phyloP scores from a whole-genome alignment of 176 grass and related monocot genomes.

The Elymus sibiricus region DNA sequence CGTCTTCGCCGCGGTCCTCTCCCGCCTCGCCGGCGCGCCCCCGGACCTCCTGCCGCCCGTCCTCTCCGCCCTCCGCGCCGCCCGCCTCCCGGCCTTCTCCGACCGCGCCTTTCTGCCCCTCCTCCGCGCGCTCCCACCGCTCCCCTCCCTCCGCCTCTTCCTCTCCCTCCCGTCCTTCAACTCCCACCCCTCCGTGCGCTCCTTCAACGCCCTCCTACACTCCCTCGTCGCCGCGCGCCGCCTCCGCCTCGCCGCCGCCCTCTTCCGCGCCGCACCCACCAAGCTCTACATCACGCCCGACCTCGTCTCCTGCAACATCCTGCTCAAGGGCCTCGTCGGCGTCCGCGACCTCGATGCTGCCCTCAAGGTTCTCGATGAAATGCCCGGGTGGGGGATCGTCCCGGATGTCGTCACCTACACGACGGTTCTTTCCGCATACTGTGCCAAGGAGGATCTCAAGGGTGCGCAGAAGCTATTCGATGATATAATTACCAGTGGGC shows the following conservation, averaged over 20 bases:
- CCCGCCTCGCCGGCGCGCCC: constrained; percentile 31
- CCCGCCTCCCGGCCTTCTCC: constrained; percentile 39
- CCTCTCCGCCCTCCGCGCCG: constrained; percentile 51
- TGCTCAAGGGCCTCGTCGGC: constrained; percentile 35
- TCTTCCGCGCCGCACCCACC: constrained; percentile 47
- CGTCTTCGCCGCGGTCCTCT: constrained; percentile 32
- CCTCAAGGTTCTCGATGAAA: constrained; percentile 64
- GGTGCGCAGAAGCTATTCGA: constrained; percentile 47
- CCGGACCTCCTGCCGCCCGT: constrained; percentile 32
- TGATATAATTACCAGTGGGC: constrained; percentile 38
- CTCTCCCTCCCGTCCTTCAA: constrained; percentile 71
- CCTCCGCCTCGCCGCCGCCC: constrained; percentile 43
- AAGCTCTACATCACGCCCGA: constrained; percentile 60
- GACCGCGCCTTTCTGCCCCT: constrained; percentile 58
- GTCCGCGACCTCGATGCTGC: constrained; percentile 41
- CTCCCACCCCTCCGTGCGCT: constrained; percentile 49
- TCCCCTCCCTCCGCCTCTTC: constrained; percentile 62
- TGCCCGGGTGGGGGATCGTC: constrained; percentile 50
- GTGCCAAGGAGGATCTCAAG: constrained; percentile 40
- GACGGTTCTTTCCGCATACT: constrained; percentile 53
- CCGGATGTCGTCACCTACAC: constrained; percentile 73
- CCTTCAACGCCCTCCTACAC: constrained; percentile 75
- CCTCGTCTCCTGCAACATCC: constrained; percentile 69
- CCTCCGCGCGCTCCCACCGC: constrained; percentile 48
- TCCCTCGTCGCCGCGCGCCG: constrained; percentile 54